Conservation (phyloP, 495 filamentous ascomycete genomes). For the Chaetomium tenue region DNA sequence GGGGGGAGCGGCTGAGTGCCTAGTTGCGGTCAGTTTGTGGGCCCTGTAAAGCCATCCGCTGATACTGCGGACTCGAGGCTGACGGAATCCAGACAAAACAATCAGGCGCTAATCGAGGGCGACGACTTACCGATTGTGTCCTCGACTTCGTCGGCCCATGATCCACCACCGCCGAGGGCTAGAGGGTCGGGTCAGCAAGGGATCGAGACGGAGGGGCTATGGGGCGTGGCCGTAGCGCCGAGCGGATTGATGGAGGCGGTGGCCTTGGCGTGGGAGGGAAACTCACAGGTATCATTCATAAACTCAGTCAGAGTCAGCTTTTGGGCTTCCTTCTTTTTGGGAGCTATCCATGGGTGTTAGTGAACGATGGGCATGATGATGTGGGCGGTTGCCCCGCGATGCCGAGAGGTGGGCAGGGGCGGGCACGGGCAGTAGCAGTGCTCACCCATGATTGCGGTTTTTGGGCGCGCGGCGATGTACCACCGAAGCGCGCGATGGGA, state of each 20-base stretch:
- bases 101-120: neutral
- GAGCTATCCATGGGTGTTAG: slow-evolving; percentile 62
- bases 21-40: slow-evolving; percentile 21
- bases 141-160: slow-evolving; percentile 99
- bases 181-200: slow-evolving; percentile 27
- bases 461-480: slow-evolving; percentile 45
- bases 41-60: neutral
- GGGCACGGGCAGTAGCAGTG: slow-evolving; percentile 33
- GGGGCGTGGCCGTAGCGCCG: slow-evolving; percentile 16
- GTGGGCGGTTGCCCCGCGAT: slow-evolving; percentile 20
- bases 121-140: slow-evolving; percentile 64
- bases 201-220: neutral
- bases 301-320: slow-evolving; percentile 95
- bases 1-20: slow-evolving; percentile 49
- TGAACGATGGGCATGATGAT: slow-evolving; percentile 8
- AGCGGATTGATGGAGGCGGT: slow-evolving; percentile 12
- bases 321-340: slow-evolving; percentile 79
- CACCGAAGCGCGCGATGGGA: slow-evolving; percentile 47
- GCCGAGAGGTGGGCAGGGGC: slow-evolving; percentile 16
- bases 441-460: slow-evolving; percentile 87
- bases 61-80: slow-evolving; percentile 13
- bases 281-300: slow-evolving; percentile 78
- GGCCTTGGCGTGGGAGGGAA: slow-evolving; percentile 32
- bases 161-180: slow-evolving; percentile 75
- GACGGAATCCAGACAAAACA: neutral